These are phyloP conservation scores for Fraxinus baroniana DNA, from an alignment of 305 asterid genomes.

Conservation along the genomic window DNA sequence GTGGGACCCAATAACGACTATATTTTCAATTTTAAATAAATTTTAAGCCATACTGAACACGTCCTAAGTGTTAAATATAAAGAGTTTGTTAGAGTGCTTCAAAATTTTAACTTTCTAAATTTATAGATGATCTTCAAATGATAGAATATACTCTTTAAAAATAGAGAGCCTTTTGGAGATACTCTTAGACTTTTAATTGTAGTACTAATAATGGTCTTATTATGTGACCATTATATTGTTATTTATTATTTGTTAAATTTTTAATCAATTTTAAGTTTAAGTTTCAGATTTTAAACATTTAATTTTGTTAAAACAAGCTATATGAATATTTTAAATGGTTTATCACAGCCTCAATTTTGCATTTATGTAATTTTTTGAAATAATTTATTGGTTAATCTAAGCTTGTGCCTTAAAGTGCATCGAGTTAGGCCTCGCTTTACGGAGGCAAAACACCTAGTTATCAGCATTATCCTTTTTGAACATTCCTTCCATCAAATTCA, in stretches of 20 bases:
- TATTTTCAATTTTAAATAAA: too few species aligned
- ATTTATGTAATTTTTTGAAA: background rate
- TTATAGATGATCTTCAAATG: too few species aligned
- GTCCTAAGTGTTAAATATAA: too few species aligned
- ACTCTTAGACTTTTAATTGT: background rate
- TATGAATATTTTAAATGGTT: background rate
- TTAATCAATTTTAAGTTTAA: background rate
- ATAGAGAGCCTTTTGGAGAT: too few species aligned
- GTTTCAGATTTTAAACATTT: background rate
- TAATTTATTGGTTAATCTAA: background rate
- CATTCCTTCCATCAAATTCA: background rate
- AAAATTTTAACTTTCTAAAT: too few species aligned
- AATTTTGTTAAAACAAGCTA: background rate
- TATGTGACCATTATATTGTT: background rate
- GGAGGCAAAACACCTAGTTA: background rate
- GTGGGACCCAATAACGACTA: too few species aligned
- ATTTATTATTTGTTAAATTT: background rate
- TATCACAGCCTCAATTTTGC: background rate
- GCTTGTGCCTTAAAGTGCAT: background rate
- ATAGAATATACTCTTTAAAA: too few species aligned
- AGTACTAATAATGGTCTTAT: background rate
- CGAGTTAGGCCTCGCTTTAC: background rate
- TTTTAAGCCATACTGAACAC: too few species aligned
- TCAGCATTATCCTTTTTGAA: background rate
- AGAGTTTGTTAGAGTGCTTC: too few species aligned